A percentile compares a stretch with the other conserved stretches of the same genome.
Evolutionary conservation across 352 stramenopile species (phyloP).

Genomic region (Pythium sp.): DNA sequence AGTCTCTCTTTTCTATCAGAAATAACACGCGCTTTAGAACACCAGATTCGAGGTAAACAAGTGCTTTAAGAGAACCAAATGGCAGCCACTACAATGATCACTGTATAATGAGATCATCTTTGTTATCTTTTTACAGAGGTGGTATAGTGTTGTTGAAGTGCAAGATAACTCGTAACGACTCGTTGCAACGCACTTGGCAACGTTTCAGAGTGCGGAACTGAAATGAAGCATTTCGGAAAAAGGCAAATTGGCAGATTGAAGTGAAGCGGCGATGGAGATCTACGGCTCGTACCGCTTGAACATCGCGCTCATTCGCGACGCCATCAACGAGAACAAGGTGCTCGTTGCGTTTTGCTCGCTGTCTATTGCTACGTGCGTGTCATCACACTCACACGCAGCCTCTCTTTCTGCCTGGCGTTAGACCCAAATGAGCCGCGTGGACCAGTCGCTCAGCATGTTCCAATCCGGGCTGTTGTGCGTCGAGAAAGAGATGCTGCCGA

Average conservation of each 20-base stretch:
- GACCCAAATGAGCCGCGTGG: constrained; percentile 59
- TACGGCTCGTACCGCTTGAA: constrained; percentile 45
- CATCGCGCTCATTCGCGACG: constrained; percentile 59
- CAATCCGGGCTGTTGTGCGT: constrained; percentile 65
- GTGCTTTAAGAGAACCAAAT: neutral
- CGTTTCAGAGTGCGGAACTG: neutral
- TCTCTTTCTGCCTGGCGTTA: constrained; percentile 13
- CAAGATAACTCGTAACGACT: neutral
- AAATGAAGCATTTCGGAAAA: constrained; percentile 7
- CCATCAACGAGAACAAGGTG: constrained; percentile 65
- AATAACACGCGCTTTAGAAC: neutral
- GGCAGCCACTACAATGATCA: neutral
- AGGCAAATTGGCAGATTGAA: neutral
- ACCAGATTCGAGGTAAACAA: neutral
- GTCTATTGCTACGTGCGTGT: neutral
- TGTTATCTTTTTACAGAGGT: neutral
- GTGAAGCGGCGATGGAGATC: constrained; percentile 42
- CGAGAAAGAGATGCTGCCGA: constrained; percentile 77
- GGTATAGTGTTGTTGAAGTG: neutral
- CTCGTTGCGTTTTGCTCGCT: neutral
- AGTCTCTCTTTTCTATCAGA: neutral
- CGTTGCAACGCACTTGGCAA: neutral
- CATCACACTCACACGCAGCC: neutral
- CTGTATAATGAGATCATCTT: neutral
- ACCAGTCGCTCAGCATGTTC: constrained; percentile 53